Conservation (phyloP, 2,329 filamentous ascomycete species). For the Chaetomiaceae sp. region DNA sequence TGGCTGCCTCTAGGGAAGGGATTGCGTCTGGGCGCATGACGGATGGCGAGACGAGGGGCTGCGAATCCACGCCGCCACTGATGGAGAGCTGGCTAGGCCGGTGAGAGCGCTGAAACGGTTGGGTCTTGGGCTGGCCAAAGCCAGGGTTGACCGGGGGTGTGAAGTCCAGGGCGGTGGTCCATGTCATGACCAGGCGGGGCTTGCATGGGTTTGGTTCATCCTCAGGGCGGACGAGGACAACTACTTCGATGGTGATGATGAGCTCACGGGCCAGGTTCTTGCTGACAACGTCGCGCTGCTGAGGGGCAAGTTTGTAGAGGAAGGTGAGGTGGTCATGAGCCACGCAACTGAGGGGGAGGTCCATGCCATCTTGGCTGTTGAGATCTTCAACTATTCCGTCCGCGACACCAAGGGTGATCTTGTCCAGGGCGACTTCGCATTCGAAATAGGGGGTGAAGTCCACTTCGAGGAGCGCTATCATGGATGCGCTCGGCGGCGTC, state of each 20-base stretch:
- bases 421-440: slow-evolving; percentile 57
- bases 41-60: slow-evolving; percentile 52
- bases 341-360: slow-evolving; percentile 55
- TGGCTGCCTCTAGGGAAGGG: slow-evolving; percentile 50
- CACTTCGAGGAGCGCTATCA: slow-evolving; percentile 66
- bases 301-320: slow-evolving; percentile 59
- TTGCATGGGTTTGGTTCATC: slow-evolving; percentile 47
- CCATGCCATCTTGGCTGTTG: slow-evolving; percentile 43
- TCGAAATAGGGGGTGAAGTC: slow-evolving; percentile 67
- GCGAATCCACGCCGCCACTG: slow-evolving; percentile 44
- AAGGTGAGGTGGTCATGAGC: slow-evolving; percentile 71
- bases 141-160: slow-evolving; percentile 58
- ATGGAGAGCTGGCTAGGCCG: slow-evolving; percentile 61
- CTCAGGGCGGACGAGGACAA: slow-evolving; percentile 41
- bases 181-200: slow-evolving; percentile 58
- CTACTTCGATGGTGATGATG: slow-evolving; percentile 55
- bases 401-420: slow-evolving; percentile 50
- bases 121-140: slow-evolving; percentile 46
- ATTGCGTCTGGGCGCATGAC: slow-evolving; percentile 54
- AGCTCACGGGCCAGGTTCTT: slow-evolving; percentile 47
- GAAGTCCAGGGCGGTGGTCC: slow-evolving; percentile 66
- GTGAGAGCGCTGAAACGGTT: slow-evolving; percentile 56
- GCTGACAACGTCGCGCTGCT: slow-evolving; percentile 38
- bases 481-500: slow-evolving; percentile 50
- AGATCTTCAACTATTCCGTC: slow-evolving; percentile 56